Percentiles rank a stretch among this genome's conserved stretches.
These are phyloP conservation scores for Mortierella antarctica DNA, from an alignment of 192 early-diverging fungal genomes.

Conservation along the genomic window DNA sequence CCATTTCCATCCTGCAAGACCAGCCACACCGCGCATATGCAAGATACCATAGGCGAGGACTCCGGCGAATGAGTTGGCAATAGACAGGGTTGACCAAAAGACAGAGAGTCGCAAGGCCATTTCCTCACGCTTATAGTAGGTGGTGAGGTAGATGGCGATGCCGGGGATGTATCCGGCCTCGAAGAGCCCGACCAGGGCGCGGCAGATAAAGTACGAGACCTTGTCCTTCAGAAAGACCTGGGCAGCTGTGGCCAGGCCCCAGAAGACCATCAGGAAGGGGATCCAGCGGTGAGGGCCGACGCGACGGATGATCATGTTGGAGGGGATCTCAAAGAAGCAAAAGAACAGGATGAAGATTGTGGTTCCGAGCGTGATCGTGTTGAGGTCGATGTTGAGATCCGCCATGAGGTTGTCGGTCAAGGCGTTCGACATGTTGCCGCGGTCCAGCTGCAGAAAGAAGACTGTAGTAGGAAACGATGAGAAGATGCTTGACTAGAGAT, in stretches of 20 bases:
- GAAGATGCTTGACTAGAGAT: background rate
- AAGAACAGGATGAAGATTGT: conserved; percentile 62
- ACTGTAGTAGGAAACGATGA: conserved; percentile 7
- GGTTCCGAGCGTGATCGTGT: conserved; percentile 56
- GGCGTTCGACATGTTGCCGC: conserved; percentile 60
- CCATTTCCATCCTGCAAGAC: conserved; percentile 75
- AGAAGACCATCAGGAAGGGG: conserved; percentile 56
- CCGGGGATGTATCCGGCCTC: conserved; percentile 66
- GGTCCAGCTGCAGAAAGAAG: conserved; percentile 63
- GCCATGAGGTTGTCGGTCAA: conserved; percentile 59
- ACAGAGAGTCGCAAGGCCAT: conserved; percentile 59
- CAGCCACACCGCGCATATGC: conserved; percentile 61
- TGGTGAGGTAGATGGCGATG: conserved; percentile 62
- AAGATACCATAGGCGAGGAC: conserved; percentile 68
- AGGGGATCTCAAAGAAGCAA: conserved; percentile 59
- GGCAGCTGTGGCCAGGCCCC: conserved; percentile 34
- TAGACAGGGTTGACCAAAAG: conserved; percentile 62
- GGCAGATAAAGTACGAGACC: conserved; percentile 55
- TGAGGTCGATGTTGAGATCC: conserved; percentile 55
- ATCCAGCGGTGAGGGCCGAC: conserved; percentile 68
- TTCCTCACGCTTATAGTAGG: conserved; percentile 62
- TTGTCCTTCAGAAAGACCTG: conserved; percentile 52
- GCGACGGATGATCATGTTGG: conserved; percentile 58
- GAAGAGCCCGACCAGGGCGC: conserved; percentile 63
- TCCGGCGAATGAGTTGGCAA: conserved; percentile 65